Base-by-base conservation (phyloP, 306 rosid genomes). In the Cicer chorassanicum region DNA sequence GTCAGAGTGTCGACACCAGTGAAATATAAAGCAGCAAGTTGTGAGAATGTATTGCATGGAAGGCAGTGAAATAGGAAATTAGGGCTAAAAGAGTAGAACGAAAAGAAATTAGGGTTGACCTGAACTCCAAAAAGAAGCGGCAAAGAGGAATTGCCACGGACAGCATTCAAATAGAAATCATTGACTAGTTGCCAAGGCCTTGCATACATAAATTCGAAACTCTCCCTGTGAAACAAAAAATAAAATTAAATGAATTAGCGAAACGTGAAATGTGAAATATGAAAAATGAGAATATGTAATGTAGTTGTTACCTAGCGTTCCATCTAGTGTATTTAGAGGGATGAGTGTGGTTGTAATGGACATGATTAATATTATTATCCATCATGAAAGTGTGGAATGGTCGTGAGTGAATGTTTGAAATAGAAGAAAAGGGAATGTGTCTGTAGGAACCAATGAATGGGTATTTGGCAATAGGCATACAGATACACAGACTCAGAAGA, bases 121-220 rank as follows among this genome's bases (percentile, higher is more conserved):
- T 86, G 34, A 50, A 80, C 24, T 49, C 82, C 80, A 76, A 91
- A 86, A 71, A 91, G 78, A 10, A 82, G 75, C 4, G 88, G 59
- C 40, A 87, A 60, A 43, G 96, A 78, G 38, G 45, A 73, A 6
- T 77, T 66, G 9, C 74, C 92, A 9, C 67, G 86, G 18, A 94
- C 97, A 65, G 82, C 59, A 56, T 80, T 68, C 21, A 75, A 81
- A 64, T 90, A 94, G 77, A 91, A 90, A 66, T 87, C 85, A 63
- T 87, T 78, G 73, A 94, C 87, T 71, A 62, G 84, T 49, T 87
- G 79, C 98, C 98, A 91, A 36, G 93, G 96, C 51, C 92, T 85
- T 74, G 79, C 84, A 34, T 87, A 50, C 98, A 94, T 88, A 80
- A 87, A 87, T 56, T 85, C 66, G 82, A 79, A 88, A 87, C 95